phyloP scores from a whole-genome alignment of 164 flowering plant genomes.

The Nelumbo lutea region DNA sequence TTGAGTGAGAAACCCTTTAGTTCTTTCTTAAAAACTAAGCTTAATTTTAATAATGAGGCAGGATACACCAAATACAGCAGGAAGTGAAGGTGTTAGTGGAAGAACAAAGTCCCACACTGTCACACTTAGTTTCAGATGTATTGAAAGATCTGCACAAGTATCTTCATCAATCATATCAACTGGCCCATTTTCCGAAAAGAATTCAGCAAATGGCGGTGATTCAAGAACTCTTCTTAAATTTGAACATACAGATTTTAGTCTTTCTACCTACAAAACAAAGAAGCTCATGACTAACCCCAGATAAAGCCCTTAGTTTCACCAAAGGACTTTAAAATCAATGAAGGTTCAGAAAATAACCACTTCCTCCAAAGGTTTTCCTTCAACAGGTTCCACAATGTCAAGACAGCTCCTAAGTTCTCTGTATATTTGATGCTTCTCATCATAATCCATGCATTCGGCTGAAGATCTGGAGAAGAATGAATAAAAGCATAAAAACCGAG shows the following conservation, averaged over 20 bases:
- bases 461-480: conserved; percentile 44
- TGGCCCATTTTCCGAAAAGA: conserved; percentile 55
- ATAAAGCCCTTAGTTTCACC: neutral
- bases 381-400: conserved; percentile 56
- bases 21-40: neutral
- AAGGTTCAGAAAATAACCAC: conserved; percentile 41
- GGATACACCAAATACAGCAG: conserved; percentile 99
- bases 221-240: conserved; percentile 59
- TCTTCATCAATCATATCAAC: conserved; percentile 95
- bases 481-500: neutral
- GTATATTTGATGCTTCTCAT: conserved; percentile 56
- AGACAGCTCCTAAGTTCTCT: conserved; percentile 58
- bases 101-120: conserved; percentile 90
- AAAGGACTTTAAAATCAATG: neutral
- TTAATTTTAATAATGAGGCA: conserved; percentile 7
- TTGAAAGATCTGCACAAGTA: conserved; percentile 53
- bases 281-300: neutral
- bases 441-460: conserved; percentile 38
- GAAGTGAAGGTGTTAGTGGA: conserved; percentile 90
- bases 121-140: conserved; percentile 66
- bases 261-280: conserved; percentile 54
- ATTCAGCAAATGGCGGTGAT: conserved; percentile 66
- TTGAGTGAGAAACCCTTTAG: neutral
- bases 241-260: conserved; percentile 57
- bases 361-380: conserved; percentile 52